Evolutionary conservation across 2,329 filamentous ascomycete genomes (phyloP), one percentile per base, ranked within the genome.

Genomic region (Ascochyta rabiei): DNA sequence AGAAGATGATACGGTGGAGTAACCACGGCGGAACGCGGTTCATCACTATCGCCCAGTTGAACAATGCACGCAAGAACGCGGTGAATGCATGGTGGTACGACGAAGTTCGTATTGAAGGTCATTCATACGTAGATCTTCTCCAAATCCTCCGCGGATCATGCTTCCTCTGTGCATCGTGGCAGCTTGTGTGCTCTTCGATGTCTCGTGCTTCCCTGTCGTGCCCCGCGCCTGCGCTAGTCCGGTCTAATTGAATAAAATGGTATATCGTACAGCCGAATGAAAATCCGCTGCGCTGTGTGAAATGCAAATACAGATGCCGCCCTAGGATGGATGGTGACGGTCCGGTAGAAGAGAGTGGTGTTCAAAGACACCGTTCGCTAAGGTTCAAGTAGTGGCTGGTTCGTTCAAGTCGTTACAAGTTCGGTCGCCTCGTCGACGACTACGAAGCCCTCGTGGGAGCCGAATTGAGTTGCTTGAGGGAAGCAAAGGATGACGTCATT

Each of bases 401-500:
- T 54, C 42, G 26, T 64, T 30, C 30, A 38, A 26, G 24, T 48
- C 45, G 48, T 56, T 51, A 33, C 49, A 34, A 38, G 15, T 33
- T 33, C 21, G n/a, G 45, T 30, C 40, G 21, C 15, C 18, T 45
- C 34, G 26, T 28, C 13, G 37, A 37, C 48, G 43, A 43, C 51
- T 67, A 72, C 59, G 62, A 64, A n/a, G 61, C 59, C 47, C 63
- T 64, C 53, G 63, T 62, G 38, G 62, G 52, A 16, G 56, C 28
- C 13, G 62, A 56, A 24, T 59, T 63, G 48, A 66, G 53, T 56
- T 71, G 67, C 19, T 69, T 71, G 23, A 77, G 73, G 37, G 75
- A 76, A 26, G 74, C 75, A 52, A 77, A 77, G 1, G 74, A 75
- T 44, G 58, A 70, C 13, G 74, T 76, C 72, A 77, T 65, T 18